These are phyloP conservation scores for Populus hybrid DNA, from an alignment of 441 rosid genomes.

Conservation along the genomic window DNA sequence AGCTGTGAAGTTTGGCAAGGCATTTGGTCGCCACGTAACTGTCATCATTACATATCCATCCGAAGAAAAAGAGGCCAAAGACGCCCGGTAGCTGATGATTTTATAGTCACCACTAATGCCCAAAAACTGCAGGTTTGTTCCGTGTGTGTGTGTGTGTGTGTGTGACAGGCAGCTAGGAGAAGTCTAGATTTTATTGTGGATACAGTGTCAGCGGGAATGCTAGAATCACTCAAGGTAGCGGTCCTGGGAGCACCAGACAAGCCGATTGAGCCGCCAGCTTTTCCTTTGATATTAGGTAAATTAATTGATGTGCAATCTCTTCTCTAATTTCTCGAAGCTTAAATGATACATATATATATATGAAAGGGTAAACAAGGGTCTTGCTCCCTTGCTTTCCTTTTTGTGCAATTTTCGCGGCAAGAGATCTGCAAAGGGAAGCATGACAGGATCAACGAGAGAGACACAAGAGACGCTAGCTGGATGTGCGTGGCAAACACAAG, in stretches of 20 bases:
- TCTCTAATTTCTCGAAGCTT: background rate
- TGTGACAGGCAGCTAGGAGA: constrained; percentile 39
- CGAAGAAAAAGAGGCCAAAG: constrained; percentile 55
- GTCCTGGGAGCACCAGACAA: constrained; percentile 56
- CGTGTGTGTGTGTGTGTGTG: no score
- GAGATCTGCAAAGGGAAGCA: constrained; percentile 67
- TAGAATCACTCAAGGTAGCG: constrained; percentile 59
- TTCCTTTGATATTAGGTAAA: constrained; percentile 66
- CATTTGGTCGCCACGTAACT: constrained; percentile 68
- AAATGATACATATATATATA: background rate
- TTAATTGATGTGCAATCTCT: background rate
- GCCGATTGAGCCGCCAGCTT: constrained; percentile 64
- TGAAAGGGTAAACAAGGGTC: background rate
- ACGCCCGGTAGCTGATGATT: constrained; percentile 63
- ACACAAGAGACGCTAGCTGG: constrained; percentile 86
- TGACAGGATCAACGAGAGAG: constrained; percentile 57
- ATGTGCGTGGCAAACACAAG: constrained; percentile 60
- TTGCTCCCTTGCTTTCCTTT: background rate
- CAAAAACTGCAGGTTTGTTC: constrained; percentile 52
- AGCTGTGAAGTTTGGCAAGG: constrained; percentile 69
- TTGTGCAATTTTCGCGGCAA: constrained; percentile 33
- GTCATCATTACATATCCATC: constrained; percentile 67
- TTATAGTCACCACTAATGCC: constrained; percentile 49
- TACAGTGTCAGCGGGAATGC: constrained; percentile 64
- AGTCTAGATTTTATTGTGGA: constrained; percentile 65